Percentiles rank a stretch among this genome's conserved stretches.
Conservation (phyloP, 2,329 filamentous ascomycete genomes). For the Cercospora sp. region DNA sequence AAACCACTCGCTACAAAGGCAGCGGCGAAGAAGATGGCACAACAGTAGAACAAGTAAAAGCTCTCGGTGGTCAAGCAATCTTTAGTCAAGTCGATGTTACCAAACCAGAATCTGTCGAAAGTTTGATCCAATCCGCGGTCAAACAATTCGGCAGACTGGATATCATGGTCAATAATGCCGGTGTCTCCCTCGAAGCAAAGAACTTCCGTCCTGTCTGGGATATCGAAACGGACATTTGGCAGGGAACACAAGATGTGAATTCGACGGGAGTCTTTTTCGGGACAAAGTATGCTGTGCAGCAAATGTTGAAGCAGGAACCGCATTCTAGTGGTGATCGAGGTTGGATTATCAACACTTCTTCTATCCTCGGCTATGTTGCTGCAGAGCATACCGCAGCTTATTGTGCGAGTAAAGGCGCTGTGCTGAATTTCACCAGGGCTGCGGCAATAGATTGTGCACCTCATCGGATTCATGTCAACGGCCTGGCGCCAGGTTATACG, state of each 20-base stretch:
- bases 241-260: constrained; percentile 40
- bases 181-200: constrained; percentile 24
- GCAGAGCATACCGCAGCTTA: constrained; percentile 41
- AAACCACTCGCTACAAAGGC: constrained; percentile 21
- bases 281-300: constrained; percentile 49
- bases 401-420: constrained; percentile 33
- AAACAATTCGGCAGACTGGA: constrained; percentile 25
- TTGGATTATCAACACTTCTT: constrained; percentile 54
- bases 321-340: constrained; percentile 46
- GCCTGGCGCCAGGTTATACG: constrained; percentile 34
- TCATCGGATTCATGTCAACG: constrained; percentile 35
- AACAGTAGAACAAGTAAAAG: constrained; percentile 37
- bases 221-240: constrained; percentile 24
- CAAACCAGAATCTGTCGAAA: constrained; percentile 28
- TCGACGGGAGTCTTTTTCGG: constrained; percentile 45
- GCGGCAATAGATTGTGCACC: constrained; percentile 35
- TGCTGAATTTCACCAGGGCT: constrained; percentile 32
- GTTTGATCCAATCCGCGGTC: constrained; percentile 29
- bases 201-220: constrained; percentile 26
- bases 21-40: constrained; percentile 31
- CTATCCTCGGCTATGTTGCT: constrained; percentile 46
- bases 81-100: constrained; percentile 42
- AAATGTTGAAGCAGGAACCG: constrained; percentile 54
- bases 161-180: constrained; percentile 24
- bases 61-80: constrained; percentile 38